phyloP scores from a whole-genome alignment of 257 asterid genomes.

The Ophiorrhiza pumila region DNA sequence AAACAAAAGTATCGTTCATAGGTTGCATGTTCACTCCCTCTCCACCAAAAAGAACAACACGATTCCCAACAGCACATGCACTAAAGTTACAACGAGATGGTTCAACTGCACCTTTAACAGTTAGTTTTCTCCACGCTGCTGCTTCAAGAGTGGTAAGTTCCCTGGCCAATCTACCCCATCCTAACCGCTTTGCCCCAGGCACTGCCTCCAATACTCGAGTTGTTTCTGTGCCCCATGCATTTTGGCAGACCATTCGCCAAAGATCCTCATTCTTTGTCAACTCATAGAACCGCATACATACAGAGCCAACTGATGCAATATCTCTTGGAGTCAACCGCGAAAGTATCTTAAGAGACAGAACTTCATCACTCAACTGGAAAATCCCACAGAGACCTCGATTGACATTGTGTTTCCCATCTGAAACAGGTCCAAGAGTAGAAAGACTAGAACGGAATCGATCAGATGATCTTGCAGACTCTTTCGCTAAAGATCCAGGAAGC shows the following conservation, averaged over 20 bases:
- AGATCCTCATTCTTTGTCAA: constrained; percentile 75
- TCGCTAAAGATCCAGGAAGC: constrained; percentile 62
- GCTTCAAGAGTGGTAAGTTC: constrained; percentile 92
- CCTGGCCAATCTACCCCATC: constrained; percentile 88
- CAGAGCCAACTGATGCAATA: constrained; percentile 84
- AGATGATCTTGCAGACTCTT: constrained; percentile 50
- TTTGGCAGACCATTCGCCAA: constrained; percentile 89
- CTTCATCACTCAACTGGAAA: constrained; percentile 74
- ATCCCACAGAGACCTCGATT: constrained; percentile 69
- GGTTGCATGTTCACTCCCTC: constrained; percentile 99
- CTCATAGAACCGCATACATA: constrained; percentile 65
- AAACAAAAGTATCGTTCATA: constrained; percentile 82
- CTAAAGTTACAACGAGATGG: constrained; percentile 97
- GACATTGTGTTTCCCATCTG: constrained; percentile 45
- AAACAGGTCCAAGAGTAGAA: constrained; percentile 31
- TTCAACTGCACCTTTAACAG: constrained; percentile 84
- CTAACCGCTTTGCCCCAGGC: constrained; percentile 76
- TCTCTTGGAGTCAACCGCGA: constrained; percentile 75
- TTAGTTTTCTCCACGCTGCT: constrained; percentile 82
- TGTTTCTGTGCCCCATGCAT: constrained; percentile 88
- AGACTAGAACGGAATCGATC: constrained; percentile 49
- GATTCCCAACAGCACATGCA: constrained; percentile 93
- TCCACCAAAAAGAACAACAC: constrained; percentile 90
- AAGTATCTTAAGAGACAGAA: constrained; percentile 58
- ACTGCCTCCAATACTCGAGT: constrained; percentile 71